A percentile compares a stretch with the other conserved stretches of the same genome.
Conservation (phyloP, 768 basidiomycete genomes). For the Russula olivacea region DNA sequence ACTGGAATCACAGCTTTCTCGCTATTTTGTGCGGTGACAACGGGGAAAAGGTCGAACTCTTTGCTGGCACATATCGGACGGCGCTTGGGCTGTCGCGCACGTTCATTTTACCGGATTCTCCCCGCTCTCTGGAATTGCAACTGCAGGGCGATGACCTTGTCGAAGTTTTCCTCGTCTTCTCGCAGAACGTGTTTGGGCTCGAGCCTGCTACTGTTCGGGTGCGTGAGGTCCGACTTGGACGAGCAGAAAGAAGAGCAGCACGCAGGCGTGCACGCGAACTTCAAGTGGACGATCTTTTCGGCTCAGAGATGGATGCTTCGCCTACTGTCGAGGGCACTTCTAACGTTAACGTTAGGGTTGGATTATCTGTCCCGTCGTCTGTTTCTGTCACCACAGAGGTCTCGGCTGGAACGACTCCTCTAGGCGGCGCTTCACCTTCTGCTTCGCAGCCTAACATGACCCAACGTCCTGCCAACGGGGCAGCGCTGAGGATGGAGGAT, state of each 20-base stretch:
- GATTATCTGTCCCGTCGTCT: constrained; percentile 54
- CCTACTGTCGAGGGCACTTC: constrained; percentile 46
- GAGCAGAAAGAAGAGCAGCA: constrained; percentile 81
- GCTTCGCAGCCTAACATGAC: constrained; percentile 26
- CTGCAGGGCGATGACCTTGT: constrained; percentile 90
- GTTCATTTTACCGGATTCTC: constrained; percentile 88
- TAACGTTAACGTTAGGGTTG: constrained; percentile 37
- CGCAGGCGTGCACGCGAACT: constrained; percentile 71
- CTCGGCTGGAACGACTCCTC: constrained; percentile 37
- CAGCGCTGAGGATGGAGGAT: constrained; percentile 54
- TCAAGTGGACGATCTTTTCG: constrained; percentile 43
- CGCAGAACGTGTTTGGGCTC: constrained; percentile 86
- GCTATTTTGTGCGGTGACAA: constrained; percentile 90
- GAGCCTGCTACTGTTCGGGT: constrained; percentile 92
- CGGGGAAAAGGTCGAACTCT: constrained; percentile 90
- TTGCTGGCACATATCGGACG: constrained; percentile 87
- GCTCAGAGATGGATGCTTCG: constrained; percentile 40
- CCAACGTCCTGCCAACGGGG: constrained; percentile 26
- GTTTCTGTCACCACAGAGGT: constrained; percentile 33
- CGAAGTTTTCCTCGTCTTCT: constrained; percentile 86
- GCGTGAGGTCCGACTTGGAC: constrained; percentile 87
- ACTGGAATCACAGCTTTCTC: constrained; percentile 54
- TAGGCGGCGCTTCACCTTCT: constrained; percentile 16
- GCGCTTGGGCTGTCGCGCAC: constrained; percentile 87
- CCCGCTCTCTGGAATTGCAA: constrained; percentile 79